A percentile compares a stretch with the other conserved stretches of the same genome.
These are phyloP conservation scores for Bipolaris cookei DNA, from an alignment of 2,329 filamentous ascomycete genomes.

Conservation along the genomic window DNA sequence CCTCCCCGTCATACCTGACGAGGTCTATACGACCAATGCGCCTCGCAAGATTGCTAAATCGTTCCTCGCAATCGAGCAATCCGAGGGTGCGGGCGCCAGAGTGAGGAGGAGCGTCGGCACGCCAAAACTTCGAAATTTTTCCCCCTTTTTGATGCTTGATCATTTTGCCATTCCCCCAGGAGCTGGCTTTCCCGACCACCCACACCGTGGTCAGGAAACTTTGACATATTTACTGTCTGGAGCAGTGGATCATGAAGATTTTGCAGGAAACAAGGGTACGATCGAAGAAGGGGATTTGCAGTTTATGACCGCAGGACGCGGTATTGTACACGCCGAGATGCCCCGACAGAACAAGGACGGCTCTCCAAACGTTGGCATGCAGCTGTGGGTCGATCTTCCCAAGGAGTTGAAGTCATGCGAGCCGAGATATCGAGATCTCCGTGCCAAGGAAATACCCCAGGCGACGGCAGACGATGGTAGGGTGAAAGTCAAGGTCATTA, in stretches of 20 bases:
- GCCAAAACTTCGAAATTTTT: conserved; percentile 80
- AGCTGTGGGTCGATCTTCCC: conserved; percentile 95
- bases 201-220: conserved; percentile 80
- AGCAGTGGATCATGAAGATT: conserved; percentile 90
- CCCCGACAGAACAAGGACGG: conserved; percentile 79
- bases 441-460: conserved; percentile 76
- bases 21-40: conserved; percentile 48
- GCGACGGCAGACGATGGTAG: conserved; percentile 74
- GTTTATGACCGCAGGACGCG: conserved; percentile 94
- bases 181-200: conserved; percentile 89
- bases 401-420: conserved; percentile 83
- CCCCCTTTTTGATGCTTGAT: conserved; percentile 94
- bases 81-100: conserved; percentile 85
- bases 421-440: conserved; percentile 87
- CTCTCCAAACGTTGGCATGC: conserved; percentile 80
- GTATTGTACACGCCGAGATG: conserved; percentile 97
- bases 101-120: conserved; percentile 90
- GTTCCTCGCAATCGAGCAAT: conserved; percentile 83
- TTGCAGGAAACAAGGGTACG: conserved; percentile 82
- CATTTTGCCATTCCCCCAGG: conserved; percentile 80
- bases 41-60: conserved; percentile 80
- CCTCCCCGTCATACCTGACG: conserved; percentile 56
- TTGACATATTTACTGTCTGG: conserved; percentile 91
- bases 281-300: conserved; percentile 89
- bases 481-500: conserved; percentile 88